Conservation (phyloP, 805 yeast species). For the Candida anglica region DNA sequence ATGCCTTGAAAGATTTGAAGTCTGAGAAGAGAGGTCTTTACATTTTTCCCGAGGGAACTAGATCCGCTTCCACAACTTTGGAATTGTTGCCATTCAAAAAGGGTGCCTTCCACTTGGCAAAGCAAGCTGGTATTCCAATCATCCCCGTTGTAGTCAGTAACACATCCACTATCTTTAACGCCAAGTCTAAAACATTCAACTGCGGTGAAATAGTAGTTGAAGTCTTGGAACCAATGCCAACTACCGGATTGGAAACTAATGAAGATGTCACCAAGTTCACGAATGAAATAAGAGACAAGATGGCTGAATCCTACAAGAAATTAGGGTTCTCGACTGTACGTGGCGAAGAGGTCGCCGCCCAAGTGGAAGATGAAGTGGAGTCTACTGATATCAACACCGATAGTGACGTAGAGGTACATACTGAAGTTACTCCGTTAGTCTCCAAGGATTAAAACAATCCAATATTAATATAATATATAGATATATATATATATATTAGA, state of each 20-base stretch:
- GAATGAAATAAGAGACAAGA: slow-evolving; percentile 50
- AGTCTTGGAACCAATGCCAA: slow-evolving; percentile 77
- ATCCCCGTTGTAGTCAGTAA: slow-evolving; percentile 87
- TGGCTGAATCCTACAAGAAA: slow-evolving; percentile 42
- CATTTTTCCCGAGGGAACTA: slow-evolving; percentile 96
- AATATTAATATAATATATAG: slow-evolving; percentile 1
- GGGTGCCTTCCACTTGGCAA: slow-evolving; percentile 97
- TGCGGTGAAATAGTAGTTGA: slow-evolving; percentile 72
- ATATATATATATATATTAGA: background rate
- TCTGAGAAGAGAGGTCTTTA: slow-evolving; percentile 67
- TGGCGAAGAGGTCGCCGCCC: background rate
- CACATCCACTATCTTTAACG: slow-evolving; percentile 68
- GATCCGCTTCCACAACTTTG: slow-evolving; percentile 71
- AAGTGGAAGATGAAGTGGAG: slow-evolving; percentile 6
- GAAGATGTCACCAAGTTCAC: slow-evolving; percentile 67
- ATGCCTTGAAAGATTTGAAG: slow-evolving; percentile 63
- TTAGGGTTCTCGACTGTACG: slow-evolving; percentile 38
- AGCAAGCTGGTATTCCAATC: slow-evolving; percentile 84
- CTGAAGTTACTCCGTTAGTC: slow-evolving; percentile 21
- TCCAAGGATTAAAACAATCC: slow-evolving; percentile 8
- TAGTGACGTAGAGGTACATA: slow-evolving; percentile 10
- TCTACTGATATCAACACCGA: slow-evolving; percentile 5
- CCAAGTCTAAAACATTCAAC: slow-evolving; percentile 61
- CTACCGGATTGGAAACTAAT: slow-evolving; percentile 58
- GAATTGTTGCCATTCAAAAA: slow-evolving; percentile 85